phyloP scores from a whole-genome alignment of 208 protist species.

The Acanthamoeba royreba region DNA sequence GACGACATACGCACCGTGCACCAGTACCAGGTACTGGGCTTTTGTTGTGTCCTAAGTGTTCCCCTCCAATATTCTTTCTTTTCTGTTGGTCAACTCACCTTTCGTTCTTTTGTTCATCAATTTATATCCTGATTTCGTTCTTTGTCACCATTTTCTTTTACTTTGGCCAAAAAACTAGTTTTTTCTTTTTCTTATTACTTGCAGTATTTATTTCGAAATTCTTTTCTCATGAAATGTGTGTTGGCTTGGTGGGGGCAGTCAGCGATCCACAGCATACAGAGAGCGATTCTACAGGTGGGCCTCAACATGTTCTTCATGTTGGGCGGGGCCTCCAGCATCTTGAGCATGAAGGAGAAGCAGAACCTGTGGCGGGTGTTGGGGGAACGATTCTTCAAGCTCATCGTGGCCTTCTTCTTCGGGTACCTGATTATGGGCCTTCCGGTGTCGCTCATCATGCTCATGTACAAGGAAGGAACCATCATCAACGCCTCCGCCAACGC shows the following conservation, averaged over 20 bases:
- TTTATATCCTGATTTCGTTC: too few species aligned
- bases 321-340: not conserved
- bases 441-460: not conserved
- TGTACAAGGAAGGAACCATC: slow-evolving; percentile 19
- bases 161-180: not conserved
- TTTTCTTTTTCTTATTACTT: not conserved
- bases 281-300: not conserved
- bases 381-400: slow-evolving; percentile 24
- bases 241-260: not conserved
- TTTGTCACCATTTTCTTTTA: too few species aligned
- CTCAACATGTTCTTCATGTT: slow-evolving; percentile 10
- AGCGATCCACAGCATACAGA: not conserved
- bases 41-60: too few species aligned
- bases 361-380: slow-evolving; percentile 5
- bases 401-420: slow-evolving; percentile 13
- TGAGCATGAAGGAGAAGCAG: slow-evolving; percentile 35
- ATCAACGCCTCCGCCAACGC: not conserved
- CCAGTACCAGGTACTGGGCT: not conserved
- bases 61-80: not conserved
- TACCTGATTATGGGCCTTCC: not conserved
- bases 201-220: not conserved
- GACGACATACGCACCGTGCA: not conserved
- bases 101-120: too few species aligned
- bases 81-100: too few species aligned
- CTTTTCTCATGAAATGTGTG: not conserved